Base-by-base conservation (phyloP, 2,329 filamentous ascomycete genomes). In the Proliferodiscus dingleyae region DNA sequence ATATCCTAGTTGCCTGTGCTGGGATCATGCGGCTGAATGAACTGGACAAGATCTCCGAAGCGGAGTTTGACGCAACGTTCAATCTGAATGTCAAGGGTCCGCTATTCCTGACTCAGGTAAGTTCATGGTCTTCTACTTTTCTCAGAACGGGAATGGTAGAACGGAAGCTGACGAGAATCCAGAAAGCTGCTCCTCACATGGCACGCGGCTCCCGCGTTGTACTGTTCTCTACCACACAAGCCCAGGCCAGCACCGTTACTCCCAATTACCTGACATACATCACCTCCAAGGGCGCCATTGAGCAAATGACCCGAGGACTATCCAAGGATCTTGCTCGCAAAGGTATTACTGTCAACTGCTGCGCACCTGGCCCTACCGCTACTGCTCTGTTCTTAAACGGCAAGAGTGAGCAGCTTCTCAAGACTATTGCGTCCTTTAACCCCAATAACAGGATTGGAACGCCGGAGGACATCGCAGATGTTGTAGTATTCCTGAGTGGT, bases 1-100 rank as follows among this genome's bases (percentile, higher is more conserved):
- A 85, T 64, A 71, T 81, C 29, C 51, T 83, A 3, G 66, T 83
- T 37, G 67, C 73, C 2, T 81, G 78, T 50, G 78, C 80, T 0
- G 80, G 72, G 0, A 56, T 73, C 3, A 65, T 79, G 63, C 64
- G 64, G 2, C 70, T 77, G 64, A 68, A 65, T n/a, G 68, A 71
- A 39, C 64, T 82, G 11, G 69, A 71, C 26, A 56, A 64, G 18
- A 69, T 71, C 1, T 75, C 68, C 0, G 74, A 80, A 57, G 67
- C 63, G 6, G 67, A 72, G 50, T 81, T 74, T 55, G 75, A 80
- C 51, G 51, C 47, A 6, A 64, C 63, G 2, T 77, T 75, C 54
- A 63, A 63, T 33, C 47, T 80, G 28, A 81, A 81, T 57, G 75
- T 80, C 45, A 80, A 79, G 58, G 77, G 77, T 0, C 72, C 74